These are phyloP conservation scores for Trypanosomatidae sp. DNA, from an alignment of 208 protist genomes.

Conservation along the genomic window DNA sequence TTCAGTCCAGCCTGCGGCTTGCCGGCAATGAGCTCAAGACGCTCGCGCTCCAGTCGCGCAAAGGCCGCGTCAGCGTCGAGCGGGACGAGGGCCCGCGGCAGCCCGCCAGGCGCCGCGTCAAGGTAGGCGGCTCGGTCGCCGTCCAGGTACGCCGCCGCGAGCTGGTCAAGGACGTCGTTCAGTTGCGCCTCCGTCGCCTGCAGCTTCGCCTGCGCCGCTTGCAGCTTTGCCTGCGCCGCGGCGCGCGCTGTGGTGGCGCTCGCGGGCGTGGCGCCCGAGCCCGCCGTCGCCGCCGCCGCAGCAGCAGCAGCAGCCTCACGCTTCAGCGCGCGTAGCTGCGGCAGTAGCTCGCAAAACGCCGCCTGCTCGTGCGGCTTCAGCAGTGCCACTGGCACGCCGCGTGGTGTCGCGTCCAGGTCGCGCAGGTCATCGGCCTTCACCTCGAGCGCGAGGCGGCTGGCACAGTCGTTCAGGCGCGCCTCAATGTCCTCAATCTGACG, in stretches of 20 bases:
- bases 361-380: slow-evolving; percentile 44
- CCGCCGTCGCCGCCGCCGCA: no score
- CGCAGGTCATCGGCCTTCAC: slow-evolving; percentile 14
- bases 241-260: no score
- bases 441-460: slow-evolving; percentile 19
- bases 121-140: slow-evolving; percentile 38
- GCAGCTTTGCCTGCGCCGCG: neutral
- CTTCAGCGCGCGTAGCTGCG: no score
- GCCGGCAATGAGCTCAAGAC: slow-evolving; percentile 28
- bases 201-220: slow-evolving; percentile 14
- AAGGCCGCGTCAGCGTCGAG: slow-evolving; percentile 41
- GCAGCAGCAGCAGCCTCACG: no score
- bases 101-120: slow-evolving; percentile 39
- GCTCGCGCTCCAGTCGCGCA: slow-evolving; percentile 37
- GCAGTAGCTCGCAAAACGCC: slow-evolving; percentile 24
- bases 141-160: slow-evolving; percentile 37
- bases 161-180: slow-evolving; percentile 31
- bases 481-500: slow-evolving; percentile 36
- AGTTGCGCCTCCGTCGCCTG: slow-evolving; percentile 37
- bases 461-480: slow-evolving; percentile 41
- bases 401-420: slow-evolving; percentile 11
- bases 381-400: slow-evolving; percentile 51
- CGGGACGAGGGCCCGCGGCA: slow-evolving; percentile 25
- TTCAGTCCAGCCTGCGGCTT: slow-evolving; percentile 26
- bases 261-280: no score